Conservation (phyloP, 2,329 filamentous ascomycete species). For the Aureobasidium melanogenum region DNA sequence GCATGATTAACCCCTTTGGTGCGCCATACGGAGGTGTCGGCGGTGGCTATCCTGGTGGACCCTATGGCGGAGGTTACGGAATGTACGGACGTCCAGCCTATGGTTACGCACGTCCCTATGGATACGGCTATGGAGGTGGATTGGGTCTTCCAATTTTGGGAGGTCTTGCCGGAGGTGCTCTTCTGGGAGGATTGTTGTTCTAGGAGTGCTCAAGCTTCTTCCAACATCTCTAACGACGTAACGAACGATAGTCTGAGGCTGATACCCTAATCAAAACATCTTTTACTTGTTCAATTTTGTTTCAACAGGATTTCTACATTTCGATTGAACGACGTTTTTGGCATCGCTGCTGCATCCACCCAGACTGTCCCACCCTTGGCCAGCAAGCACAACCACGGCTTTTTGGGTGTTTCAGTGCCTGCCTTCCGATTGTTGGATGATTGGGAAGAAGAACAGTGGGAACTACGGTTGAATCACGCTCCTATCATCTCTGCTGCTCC, state of each 20-base stretch:
- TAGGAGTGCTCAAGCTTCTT: background rate
- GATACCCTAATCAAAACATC: background rate
- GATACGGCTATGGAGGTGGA: slow-evolving; percentile 37
- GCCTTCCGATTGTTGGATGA: no score
- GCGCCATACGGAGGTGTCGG: slow-evolving; percentile 14
- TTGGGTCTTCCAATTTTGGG: slow-evolving; percentile 38
- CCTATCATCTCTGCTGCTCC: no score
- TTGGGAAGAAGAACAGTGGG: no score
- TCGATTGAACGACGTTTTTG: no score
- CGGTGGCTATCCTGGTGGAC: slow-evolving; percentile 15
- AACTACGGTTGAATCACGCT: no score
- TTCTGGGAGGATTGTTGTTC: slow-evolving; percentile 31
- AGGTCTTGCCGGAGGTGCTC: slow-evolving; percentile 38
- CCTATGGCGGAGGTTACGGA: slow-evolving; percentile 25
- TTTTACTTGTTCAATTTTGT: no score
- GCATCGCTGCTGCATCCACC: no score
- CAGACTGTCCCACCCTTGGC: no score
- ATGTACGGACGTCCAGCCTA: slow-evolving; percentile 41
- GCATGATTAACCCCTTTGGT: slow-evolving; percentile 3
- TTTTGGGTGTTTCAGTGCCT: no score
- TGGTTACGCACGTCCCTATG: slow-evolving; percentile 38
- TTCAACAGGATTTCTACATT: no score
- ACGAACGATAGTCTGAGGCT: background rate
- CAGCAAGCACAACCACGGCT: no score
- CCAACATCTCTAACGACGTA: background rate